Evolutionary conservation across 2,329 filamentous ascomycete genomes (phyloP).

Genomic region (Ceratocystis cacaofunesta): DNA sequence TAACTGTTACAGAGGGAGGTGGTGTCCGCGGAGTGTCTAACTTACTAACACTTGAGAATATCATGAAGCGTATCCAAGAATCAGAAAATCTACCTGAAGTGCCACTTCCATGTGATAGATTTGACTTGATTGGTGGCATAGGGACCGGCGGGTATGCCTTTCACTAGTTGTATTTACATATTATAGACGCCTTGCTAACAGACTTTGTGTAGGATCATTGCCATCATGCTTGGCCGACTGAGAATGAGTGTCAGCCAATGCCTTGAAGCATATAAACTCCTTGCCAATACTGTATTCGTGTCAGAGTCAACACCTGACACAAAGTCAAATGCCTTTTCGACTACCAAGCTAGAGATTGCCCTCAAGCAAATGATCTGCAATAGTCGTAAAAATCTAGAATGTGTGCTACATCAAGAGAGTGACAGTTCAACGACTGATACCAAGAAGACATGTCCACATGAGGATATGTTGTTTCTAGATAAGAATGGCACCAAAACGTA

Average conservation of each 20-base stretch:
- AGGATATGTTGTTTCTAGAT: neutral
- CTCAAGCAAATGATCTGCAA: neutral
- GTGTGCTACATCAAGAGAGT: neutral
- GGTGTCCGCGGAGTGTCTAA: conserved; percentile 22
- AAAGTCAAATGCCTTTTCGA: neutral
- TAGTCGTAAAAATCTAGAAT: neutral
- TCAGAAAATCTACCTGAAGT: conserved; percentile 16
- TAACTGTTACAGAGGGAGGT: conserved; percentile 18
- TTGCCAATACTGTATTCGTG: neutral
- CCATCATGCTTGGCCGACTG: neutral
- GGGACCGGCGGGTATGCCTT: conserved; percentile 21
- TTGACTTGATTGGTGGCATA: conserved; percentile 23
- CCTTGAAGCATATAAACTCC: neutral
- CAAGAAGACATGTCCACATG: neutral
- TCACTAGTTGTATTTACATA: neutral
- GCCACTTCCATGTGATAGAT: conserved; percentile 21
- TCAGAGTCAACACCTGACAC: neutral
- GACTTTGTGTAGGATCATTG: neutral
- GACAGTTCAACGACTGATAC: neutral
- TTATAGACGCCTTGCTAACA: no score
- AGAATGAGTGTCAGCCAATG: neutral
- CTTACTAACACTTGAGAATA: conserved; percentile 19
- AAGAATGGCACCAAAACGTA: neutral
- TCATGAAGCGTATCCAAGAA: conserved; percentile 13
- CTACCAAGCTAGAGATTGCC: neutral